Base-by-base conservation (phyloP, 306 rosid species). In the Gillenia trifoliata region DNA sequence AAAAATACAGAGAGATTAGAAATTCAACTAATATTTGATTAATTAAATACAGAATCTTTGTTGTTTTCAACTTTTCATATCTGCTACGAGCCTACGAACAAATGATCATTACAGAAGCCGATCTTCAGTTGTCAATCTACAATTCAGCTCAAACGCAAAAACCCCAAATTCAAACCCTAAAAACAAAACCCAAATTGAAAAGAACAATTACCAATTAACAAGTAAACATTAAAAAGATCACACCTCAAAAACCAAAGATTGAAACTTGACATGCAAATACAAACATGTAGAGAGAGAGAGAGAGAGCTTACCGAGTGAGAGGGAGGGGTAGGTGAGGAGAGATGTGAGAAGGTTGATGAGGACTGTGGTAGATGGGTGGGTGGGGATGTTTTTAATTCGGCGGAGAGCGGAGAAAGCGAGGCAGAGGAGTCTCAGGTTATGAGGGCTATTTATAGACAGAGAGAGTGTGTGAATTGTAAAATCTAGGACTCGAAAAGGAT, bases 251-350 rank as follows among this genome's bases (percentile, higher is more conserved):
- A 38, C 54, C 13, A 57, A 36, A 72, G 68, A 59, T 59, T 41
- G n/a, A 25, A 71, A 57, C 52, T 9, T 54, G 20, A 38, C 33
- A 70, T 70, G 36, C 62, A 54, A 5, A 64, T 64, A 30, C 34
- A 54, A 54, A 64, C 28, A 33, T 1, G 28, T 4, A 15, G 8
- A 47, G 10, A 47, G 62, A 17, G 20, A 65, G 40, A 68, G 25
- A 77, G 61, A 72, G 61, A 23, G 74, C 81, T 71, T 64, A 78
- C 81, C 17, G 75, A 54, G 38, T 3, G 28, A 38, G 71, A 77
- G 9, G 25, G 64, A 62, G 3, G 43, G 43, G 26, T 72, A 0
- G 57, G 43, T 41, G 68, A 41, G 56, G 76, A 10, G 67, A 7
- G 25, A 33, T 7, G 45, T 20, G 50, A 45, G 20, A 36, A 5